Percentiles rank a stretch among this genome's conserved stretches.
Evolutionary conservation across 768 basidiomycete genomes (phyloP).

Genomic region (Auriculariales sp.): DNA sequence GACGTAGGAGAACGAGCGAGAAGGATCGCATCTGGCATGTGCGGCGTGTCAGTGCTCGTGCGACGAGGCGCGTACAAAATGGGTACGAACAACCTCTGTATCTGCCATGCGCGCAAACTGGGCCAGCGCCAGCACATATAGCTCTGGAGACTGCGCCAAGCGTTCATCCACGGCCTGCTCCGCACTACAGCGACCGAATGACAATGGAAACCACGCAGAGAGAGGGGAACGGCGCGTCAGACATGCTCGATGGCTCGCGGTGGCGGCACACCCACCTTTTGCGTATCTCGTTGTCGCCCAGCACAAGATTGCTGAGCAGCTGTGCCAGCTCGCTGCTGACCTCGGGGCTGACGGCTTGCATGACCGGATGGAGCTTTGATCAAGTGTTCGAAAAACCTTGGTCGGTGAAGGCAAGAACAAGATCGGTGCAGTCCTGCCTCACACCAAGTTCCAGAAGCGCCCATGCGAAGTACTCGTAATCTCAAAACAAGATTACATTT

Average conservation of each 20-base stretch:
- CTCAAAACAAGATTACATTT: too few species aligned
- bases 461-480: too few species aligned
- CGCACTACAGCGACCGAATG: too few species aligned
- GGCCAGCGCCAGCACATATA: slow-evolving; percentile 63
- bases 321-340: slow-evolving; percentile 67
- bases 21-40: slow-evolving; percentile 66
- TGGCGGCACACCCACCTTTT: slow-evolving; percentile 31
- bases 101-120: slow-evolving; percentile 68
- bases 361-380: too few species aligned
- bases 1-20: slow-evolving; percentile 65
- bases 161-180: slow-evolving; percentile 74
- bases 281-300: slow-evolving; percentile 73
- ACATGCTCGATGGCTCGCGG: not conserved
- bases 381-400: too few species aligned
- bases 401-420: too few species aligned
- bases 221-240: not conserved
- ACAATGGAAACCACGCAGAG: not conserved
- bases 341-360: too few species aligned
- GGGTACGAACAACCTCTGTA: slow-evolving; percentile 55
- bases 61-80: not conserved
- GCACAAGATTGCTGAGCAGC: slow-evolving; percentile 70
- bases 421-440: too few species aligned
- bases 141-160: slow-evolving; percentile 60
- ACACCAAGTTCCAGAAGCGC: too few species aligned
- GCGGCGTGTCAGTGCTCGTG: not conserved